Conservation (phyloP, 345 rosid species). For the Alliaria petiolata region DNA sequence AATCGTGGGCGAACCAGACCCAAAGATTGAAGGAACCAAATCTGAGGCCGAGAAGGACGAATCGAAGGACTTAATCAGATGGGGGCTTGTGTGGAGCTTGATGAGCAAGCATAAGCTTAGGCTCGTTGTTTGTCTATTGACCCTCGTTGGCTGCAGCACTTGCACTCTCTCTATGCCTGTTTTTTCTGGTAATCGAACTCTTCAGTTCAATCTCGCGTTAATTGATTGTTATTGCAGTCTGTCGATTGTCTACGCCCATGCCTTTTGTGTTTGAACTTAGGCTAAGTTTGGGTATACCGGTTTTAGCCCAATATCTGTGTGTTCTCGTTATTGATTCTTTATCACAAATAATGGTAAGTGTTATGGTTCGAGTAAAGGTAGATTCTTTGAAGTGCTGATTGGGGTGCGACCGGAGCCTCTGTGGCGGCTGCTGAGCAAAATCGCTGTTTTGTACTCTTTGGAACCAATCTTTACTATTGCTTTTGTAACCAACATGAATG, state of each 20-base stretch:
- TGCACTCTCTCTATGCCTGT: conserved; percentile 92
- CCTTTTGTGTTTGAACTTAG: background rate
- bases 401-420: conserved; percentile 76
- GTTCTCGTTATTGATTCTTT: background rate
- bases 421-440: conserved; percentile 67
- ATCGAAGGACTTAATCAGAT: conserved; percentile 46
- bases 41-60: conserved; percentile 31
- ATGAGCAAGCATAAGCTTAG: conserved; percentile 58
- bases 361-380: conserved; percentile 41
- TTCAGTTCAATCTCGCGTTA: background rate
- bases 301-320: background rate
- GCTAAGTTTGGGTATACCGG: background rate
- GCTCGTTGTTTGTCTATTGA: conserved; percentile 40
- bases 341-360: background rate
- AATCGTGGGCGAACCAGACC: conserved; percentile 51
- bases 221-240: background rate
- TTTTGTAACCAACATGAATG: conserved; percentile 68
- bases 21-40: conserved; percentile 34
- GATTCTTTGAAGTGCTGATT: conserved; percentile 79
- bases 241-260: background rate
- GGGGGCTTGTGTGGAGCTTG: conserved; percentile 66
- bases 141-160: conserved; percentile 66
- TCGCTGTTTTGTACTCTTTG: conserved; percentile 63
- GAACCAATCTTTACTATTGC: conserved; percentile 83
- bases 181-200: conserved; percentile 56